phyloP scores from a whole-genome alignment of 2,329 filamentous ascomycete genomes.

The Ophiostoma triangulosporum region DNA sequence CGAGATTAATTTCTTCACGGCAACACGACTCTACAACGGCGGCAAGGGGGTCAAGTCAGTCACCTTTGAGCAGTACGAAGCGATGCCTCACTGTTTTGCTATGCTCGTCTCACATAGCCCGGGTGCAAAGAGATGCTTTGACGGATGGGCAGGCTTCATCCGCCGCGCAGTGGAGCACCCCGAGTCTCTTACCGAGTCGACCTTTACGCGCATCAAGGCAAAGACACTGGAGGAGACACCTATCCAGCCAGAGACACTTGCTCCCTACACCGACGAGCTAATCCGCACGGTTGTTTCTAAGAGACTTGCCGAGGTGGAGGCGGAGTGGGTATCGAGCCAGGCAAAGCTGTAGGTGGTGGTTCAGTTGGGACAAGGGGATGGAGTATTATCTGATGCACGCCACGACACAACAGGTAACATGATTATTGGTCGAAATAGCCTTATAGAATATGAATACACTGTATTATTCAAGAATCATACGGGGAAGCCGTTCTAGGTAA shows the following conservation, averaged over 20 bases:
- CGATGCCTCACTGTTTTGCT: constrained; percentile 68
- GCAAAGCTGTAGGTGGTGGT: constrained; percentile 14
- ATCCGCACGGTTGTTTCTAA: constrained; percentile 25
- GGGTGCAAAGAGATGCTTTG: constrained; percentile 37
- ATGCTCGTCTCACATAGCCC: constrained; percentile 36
- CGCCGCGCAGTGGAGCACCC: constrained; percentile 13
- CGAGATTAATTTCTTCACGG: constrained; percentile 51
- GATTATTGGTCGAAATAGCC: neutral
- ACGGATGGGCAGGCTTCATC: constrained; percentile 44
- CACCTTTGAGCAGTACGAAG: constrained; percentile 59
- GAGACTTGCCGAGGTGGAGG: neutral
- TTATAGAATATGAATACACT: neutral
- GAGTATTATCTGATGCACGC: neutral
- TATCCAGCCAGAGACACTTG: constrained; percentile 30
- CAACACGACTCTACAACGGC: constrained; percentile 32
- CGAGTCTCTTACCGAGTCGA: constrained; percentile 15
- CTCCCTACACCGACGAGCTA: constrained; percentile 29
- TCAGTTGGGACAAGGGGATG: too few species aligned
- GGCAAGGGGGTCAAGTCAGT: constrained; percentile 48
- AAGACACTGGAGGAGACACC: constrained; percentile 36
- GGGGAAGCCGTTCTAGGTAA: neutral
- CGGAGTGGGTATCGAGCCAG: neutral
- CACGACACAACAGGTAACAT: neutral
- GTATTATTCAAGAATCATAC: neutral
- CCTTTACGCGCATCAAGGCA: constrained; percentile 33